Evolutionary conservation across 176 grass and related monocot genomes (phyloP), one percentile per base, ranked within the genome.

Genomic region (Zoysia pacifica): DNA sequence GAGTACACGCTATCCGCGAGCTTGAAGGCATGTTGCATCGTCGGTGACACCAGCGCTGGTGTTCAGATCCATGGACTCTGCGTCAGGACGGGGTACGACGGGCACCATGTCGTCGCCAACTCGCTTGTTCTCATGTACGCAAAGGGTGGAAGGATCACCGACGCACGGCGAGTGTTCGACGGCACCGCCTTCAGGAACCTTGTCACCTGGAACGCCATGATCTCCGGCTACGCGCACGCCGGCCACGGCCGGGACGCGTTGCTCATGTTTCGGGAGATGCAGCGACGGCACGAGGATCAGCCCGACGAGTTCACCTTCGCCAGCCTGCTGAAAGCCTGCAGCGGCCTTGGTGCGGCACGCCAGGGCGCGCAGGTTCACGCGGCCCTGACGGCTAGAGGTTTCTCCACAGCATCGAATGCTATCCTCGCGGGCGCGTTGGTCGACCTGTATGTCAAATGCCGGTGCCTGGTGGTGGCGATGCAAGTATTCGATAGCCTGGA

Each of bases 1-100:
- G 87, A 86, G 52, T 90, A 82, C 80, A 90, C 87, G 2, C 83
- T 90, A 9, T 86, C 87, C n/a, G 74, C 83, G 7, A 82, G 54
- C 60, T 50, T 90, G 67, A 86, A 89, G 79, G 83, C 87, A 4
- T 85, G 87, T 48, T 75, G 83, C 7, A 18, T 72, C 7, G 45
- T 35, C 9, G 82, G 65, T 5, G 66, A 76, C 74, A 81, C 79
- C 4, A 12, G 19, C 49, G n/a, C 72, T 9, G 87, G 87, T 1
- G 79, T 54, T 40, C 15, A 41, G 50, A 68, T 89, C 52, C 87
- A 89, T 4, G 67, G 73, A 4, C 7, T 78, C 9, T 86, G 87
- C 69, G 59, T 89, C 39, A 73, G 75, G 53, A 48, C 69, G 45
- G 83, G 83, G 39, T 90, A 86, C 63, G 67, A 90, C 42, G 51